A percentile compares a stretch with the other conserved stretches of the same genome.
These are phyloP conservation scores for Geotrichum reessii DNA, from an alignment of 1,139 yeast genomes.

Conservation along the genomic window DNA sequence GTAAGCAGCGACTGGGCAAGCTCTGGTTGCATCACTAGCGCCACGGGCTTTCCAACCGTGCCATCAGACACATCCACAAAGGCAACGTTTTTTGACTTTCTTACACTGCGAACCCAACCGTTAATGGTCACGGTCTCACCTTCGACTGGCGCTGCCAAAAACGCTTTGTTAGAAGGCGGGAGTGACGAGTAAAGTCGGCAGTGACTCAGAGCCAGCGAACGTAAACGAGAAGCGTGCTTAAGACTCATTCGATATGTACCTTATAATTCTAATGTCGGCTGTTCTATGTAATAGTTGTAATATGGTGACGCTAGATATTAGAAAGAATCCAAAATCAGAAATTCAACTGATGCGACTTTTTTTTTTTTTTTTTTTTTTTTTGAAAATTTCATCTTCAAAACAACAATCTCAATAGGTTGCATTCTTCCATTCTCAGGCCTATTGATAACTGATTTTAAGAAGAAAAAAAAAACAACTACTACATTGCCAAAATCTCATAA, in stretches of 20 bases:
- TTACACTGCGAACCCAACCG: slow-evolving; percentile 75
- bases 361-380: neutral
- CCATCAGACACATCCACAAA: slow-evolving; percentile 83
- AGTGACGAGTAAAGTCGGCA: slow-evolving; percentile 10
- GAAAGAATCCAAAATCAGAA: neutral
- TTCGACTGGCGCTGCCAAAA: slow-evolving; percentile 10
- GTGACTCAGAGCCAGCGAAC: neutral
- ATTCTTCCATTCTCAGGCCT: too few species aligned
- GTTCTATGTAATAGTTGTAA: neutral
- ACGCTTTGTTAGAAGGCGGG: slow-evolving; percentile 14
- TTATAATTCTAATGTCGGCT: neutral
- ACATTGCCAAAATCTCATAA: neutral
- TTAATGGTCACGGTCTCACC: slow-evolving; percentile 31
- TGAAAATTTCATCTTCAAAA: neutral
- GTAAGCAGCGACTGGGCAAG: slow-evolving; percentile 32
- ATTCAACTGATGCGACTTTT: neutral
- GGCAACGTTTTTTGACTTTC: slow-evolving; percentile 67
- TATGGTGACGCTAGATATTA: neutral
- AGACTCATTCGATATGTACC: neutral
- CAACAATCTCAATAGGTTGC: neutral
- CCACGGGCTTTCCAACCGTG: slow-evolving; percentile 49
- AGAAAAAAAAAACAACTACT: neutral
- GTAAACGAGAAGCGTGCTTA: neutral
- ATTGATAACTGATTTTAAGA: too few species aligned
- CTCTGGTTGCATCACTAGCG: slow-evolving; percentile 45